phyloP scores from a whole-genome alignment of 768 basidiomycete genomes.

The Termitomyces sp. region DNA sequence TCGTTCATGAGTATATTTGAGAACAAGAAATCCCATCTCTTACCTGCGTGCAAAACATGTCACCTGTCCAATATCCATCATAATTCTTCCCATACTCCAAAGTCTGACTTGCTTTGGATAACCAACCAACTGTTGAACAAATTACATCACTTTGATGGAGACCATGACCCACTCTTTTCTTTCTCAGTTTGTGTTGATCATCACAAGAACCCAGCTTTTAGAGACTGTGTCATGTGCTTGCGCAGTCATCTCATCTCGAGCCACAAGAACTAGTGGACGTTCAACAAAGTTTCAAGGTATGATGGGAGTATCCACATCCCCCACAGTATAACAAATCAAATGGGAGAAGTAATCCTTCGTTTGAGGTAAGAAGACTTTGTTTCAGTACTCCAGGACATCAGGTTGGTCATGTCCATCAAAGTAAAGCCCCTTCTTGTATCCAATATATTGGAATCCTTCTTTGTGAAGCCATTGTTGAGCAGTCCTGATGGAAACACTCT shows the following conservation, averaged over 20 bases:
- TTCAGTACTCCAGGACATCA: background rate
- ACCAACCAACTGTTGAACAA: conserved; percentile 24
- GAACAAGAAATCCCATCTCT: no score
- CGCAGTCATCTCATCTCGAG: conserved; percentile 34
- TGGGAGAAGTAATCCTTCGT: conserved; percentile 14
- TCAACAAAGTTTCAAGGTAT: conserved; percentile 14
- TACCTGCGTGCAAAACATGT: no score
- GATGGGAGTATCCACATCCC: conserved; percentile 12
- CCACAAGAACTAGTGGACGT: conserved; percentile 19
- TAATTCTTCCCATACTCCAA: background rate
- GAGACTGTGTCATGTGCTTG: conserved; percentile 30
- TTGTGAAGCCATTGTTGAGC: background rate
- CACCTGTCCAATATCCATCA: no score
- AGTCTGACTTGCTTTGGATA: conserved; percentile 21
- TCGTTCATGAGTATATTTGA: no score
- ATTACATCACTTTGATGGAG: conserved; percentile 14
- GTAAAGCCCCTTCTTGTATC: no score
- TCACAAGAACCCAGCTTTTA: conserved; percentile 20
- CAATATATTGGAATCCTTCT: no score
- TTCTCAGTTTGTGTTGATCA: conserved; percentile 24
- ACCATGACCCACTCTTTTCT: conserved; percentile 32
- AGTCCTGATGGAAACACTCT: background rate
- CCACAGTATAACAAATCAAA: conserved; percentile 15
- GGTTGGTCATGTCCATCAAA: no score
- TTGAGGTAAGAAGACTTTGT: background rate